Conservation (phyloP, 116 monocot species). For the Thalassia testudinum region DNA sequence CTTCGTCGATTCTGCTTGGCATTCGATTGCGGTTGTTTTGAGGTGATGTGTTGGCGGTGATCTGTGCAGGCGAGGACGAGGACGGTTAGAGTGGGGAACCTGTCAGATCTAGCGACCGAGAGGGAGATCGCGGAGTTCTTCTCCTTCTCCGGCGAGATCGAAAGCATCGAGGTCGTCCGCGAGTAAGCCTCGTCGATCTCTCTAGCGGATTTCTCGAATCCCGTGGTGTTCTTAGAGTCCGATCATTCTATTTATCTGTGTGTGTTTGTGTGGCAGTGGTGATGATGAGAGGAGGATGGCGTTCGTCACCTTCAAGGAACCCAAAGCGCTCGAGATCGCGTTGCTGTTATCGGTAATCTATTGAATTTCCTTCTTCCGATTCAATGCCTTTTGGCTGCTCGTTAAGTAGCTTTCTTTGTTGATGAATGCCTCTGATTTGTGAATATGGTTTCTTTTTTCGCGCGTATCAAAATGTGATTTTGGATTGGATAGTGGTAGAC, state of each 20-base stretch:
- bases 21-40: too few species aligned
- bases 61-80: slow-evolving; percentile 14
- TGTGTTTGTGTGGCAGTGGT: slow-evolving; percentile 21
- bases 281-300: slow-evolving; percentile 31
- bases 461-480: too few species aligned
- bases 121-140: slow-evolving; percentile 95
- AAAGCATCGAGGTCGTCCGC: slow-evolving; percentile 49
- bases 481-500: too few species aligned
- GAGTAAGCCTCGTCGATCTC: not conserved
- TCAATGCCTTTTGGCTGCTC: not conserved
- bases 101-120: slow-evolving; percentile 95
- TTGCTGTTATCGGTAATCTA: slow-evolving; percentile 64
- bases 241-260: not conserved
- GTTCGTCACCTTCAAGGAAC: slow-evolving; percentile 83
- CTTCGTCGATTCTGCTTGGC: too few species aligned
- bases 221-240: not conserved
- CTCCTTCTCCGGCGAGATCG: slow-evolving; percentile 96
- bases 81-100: slow-evolving; percentile 69
- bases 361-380: not conserved
- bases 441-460: not conserved
- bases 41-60: too few species aligned
- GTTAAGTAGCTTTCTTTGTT: not conserved
- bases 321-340: slow-evolving; percentile 84
- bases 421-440: not conserved
- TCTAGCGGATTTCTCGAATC: not conserved